Conservation (phyloP, 371 early-diverging fungal species). For the Circinella umbellata region DNA sequence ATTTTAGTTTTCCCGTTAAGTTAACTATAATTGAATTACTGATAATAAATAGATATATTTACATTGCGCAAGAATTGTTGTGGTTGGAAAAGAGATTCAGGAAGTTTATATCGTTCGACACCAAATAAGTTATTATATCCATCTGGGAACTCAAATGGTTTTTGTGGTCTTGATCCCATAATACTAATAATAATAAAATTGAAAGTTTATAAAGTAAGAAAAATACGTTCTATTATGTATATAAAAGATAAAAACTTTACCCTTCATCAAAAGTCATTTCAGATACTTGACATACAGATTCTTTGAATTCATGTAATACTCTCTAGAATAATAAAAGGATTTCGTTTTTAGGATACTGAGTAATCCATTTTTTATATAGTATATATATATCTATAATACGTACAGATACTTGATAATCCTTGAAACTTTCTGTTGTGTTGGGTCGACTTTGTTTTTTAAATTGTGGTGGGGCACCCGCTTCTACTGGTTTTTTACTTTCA, state of each 20-base stretch:
- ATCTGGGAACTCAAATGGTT: conserved; percentile 93
- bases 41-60: neutral
- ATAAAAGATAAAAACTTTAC: conserved; percentile 40
- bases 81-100: conserved; percentile 90
- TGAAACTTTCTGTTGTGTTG: conserved; percentile 69
- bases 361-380: neutral
- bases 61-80: conserved; percentile 38
- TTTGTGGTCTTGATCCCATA: conserved; percentile 66
- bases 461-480: conserved; percentile 69
- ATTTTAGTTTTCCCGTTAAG: neutral
- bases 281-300: conserved; percentile 87
- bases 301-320: conserved; percentile 90
- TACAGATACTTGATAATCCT: conserved; percentile 71
- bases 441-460: conserved; percentile 59
- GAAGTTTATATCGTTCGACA: conserved; percentile 76
- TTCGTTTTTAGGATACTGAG: neutral
- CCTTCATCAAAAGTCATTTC: conserved; percentile 72
- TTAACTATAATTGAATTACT: neutral
- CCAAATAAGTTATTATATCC: conserved; percentile 90
- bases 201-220: too few relatives aligned
- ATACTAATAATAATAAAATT: conserved; percentile 33
- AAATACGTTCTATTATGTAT: too few relatives aligned
- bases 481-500: conserved; percentile 73
- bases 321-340: conserved; percentile 34
- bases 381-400: conserved; percentile 1